Percentiles rank a stretch among this genome's conserved stretches.
These are phyloP conservation scores for Fusarium stilboides DNA, from an alignment of 2,329 filamentous ascomycete species.

Conservation along the genomic window DNA sequence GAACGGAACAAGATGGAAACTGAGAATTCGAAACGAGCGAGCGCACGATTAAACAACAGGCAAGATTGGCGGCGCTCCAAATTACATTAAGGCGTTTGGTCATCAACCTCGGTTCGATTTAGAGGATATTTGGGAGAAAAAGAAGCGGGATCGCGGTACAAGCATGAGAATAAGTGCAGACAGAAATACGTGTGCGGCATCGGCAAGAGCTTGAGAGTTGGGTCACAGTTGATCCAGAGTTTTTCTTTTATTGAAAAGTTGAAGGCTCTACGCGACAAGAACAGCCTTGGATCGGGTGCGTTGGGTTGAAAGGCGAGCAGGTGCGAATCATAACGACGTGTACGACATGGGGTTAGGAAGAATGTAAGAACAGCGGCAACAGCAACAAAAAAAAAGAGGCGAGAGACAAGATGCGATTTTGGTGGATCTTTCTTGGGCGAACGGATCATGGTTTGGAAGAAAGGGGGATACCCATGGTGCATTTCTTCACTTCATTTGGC, in stretches of 20 bases:
- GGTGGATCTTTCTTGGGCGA: conserved; percentile 10
- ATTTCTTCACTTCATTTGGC: conserved; percentile 41
- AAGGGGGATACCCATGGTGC: conserved; percentile 45
- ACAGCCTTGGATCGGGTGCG: conserved; percentile 1
- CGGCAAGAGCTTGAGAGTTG: conserved; percentile 41
- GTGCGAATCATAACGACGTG: conserved; percentile 39
- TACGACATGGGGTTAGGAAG: conserved; percentile 41
- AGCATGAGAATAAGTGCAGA: conserved; percentile 9
- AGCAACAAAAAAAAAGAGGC: conserved; percentile 10
- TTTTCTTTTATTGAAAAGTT: conserved; percentile 42
- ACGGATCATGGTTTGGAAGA: conserved; percentile 7
- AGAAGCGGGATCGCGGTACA: conserved; percentile 7
- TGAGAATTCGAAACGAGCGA: background rate
- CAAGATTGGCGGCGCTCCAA: conserved; percentile 2
- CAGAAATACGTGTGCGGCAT: conserved; percentile 18
- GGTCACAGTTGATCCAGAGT: conserved; percentile 16
- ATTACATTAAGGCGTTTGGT: conserved; percentile 30
- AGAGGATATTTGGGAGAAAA: conserved; percentile 6
- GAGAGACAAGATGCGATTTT: conserved; percentile 9
- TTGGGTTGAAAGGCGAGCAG: background rate
- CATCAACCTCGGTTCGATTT: conserved; percentile 1
- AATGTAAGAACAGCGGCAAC: conserved; percentile 42
- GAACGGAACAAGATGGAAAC: background rate
- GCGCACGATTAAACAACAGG: background rate
- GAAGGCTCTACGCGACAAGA: conserved; percentile 17